Conservation (phyloP, 768 basidiomycete genomes). For the Macrocybe gigantea region DNA sequence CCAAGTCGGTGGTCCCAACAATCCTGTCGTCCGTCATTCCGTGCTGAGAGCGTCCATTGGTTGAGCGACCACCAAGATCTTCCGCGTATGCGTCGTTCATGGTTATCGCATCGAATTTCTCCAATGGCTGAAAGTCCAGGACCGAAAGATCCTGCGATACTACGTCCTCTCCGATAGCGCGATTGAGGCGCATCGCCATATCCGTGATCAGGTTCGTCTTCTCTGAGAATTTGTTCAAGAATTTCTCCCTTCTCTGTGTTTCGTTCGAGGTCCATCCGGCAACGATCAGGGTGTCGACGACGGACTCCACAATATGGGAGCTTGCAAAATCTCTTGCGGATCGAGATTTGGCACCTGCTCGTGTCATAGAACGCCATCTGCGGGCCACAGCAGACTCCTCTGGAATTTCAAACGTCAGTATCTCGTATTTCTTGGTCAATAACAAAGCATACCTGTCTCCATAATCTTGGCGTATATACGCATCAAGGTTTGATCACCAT, state of each 20-base stretch:
- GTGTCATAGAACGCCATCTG: conserved; percentile 10
- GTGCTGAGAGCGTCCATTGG: no score
- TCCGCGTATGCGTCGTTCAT: background rate
- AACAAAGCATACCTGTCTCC: conserved; percentile 7
- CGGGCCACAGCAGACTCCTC: conserved; percentile 10
- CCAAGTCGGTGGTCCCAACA: no score
- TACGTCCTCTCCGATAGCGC: conserved; percentile 13
- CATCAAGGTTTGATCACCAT: conserved; percentile 4
- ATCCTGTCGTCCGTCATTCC: no score
- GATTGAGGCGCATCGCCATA: conserved; percentile 3
- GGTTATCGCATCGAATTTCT: no score
- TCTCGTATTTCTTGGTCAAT: background rate
- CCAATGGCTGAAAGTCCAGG: conserved; percentile 5
- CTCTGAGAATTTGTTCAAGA: conserved; percentile 1
- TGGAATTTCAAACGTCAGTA: conserved; percentile 1
- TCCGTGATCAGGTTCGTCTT: conserved; percentile 5
- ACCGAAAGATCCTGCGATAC: conserved; percentile 9
- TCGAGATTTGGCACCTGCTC: conserved; percentile 16
- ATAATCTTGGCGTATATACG: conserved; percentile 10
- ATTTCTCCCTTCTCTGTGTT: background rate
- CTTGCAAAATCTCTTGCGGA: conserved; percentile 15
- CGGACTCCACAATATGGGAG: conserved; percentile 1
- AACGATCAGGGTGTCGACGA: conserved; percentile 18
- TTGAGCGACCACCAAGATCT: no score
- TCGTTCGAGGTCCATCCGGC: conserved; percentile 18